Evolutionary conservation across 768 basidiomycete species (phyloP).

Genomic region (Trametes coccinea): DNA sequence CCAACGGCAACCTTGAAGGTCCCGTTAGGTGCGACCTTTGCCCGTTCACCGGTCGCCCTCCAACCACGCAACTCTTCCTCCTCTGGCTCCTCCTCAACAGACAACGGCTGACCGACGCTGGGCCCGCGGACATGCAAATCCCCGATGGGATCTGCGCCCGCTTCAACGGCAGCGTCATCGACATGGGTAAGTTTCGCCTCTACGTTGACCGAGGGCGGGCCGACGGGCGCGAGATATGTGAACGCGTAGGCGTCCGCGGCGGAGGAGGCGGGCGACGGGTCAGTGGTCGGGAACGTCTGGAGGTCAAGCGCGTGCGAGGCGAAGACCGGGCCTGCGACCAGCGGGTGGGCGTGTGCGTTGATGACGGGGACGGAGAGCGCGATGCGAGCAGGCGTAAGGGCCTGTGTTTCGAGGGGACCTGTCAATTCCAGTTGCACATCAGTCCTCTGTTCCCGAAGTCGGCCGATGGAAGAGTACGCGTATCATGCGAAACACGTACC

Average conservation of each 20-base stretch:
- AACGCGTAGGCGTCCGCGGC: slow-evolving; percentile 35
- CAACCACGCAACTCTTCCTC: slow-evolving; percentile 29
- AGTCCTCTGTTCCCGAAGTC: too few species aligned
- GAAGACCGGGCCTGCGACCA: slow-evolving; percentile 75
- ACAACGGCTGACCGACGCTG: slow-evolving; percentile 58
- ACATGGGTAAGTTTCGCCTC: slow-evolving; percentile 79
- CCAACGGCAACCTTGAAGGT: slow-evolving; percentile 34
- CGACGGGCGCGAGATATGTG: slow-evolving; percentile 55
- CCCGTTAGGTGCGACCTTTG: slow-evolving; percentile 37
- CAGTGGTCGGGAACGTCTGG: slow-evolving; percentile 60
- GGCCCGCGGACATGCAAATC: slow-evolving; percentile 69
- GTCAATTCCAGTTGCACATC: neutral
- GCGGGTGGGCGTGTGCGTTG: slow-evolving; percentile 57
- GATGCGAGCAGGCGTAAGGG: slow-evolving; percentile 65
- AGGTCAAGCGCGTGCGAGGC: slow-evolving; percentile 85
- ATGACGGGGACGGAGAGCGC: slow-evolving; percentile 79
- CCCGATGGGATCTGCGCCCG: slow-evolving; percentile 66
- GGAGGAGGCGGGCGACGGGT: neutral
- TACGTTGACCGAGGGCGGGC: slow-evolving; percentile 82
- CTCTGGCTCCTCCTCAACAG: slow-evolving; percentile 40
- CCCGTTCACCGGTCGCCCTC: slow-evolving; percentile 34
- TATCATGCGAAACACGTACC: slow-evolving; percentile 43
- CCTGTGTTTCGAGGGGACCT: slow-evolving; percentile 52
- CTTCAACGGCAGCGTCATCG: slow-evolving; percentile 63
- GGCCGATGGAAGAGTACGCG: too few species aligned